Evolutionary conservation across 164 flowering plant genomes (phyloP), one percentile per base, ranked within the genome.

Genomic region (Pachysandra terminalis): DNA sequence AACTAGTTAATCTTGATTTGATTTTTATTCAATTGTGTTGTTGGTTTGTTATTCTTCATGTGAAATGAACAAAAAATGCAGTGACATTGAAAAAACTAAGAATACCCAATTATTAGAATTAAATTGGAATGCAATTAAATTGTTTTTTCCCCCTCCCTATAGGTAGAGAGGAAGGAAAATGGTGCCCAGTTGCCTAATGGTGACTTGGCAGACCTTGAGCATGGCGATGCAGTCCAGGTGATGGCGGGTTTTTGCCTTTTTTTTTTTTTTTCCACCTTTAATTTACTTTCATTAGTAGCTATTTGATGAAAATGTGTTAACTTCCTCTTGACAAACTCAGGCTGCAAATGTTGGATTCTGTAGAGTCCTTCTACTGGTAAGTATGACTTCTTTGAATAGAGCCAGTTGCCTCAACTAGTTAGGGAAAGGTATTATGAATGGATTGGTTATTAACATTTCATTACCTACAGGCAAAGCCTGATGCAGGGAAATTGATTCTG

Each of bases 291-390:
- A 56, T 28, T 63, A 37, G 48, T 64, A 26, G 26, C 10, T 59
- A 23, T 53, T 65, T 21, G 49, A 26, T 10, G 32, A 17, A 26
- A 41, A 32, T n/a, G 57, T 26, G 61, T 69, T 72, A 35, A 75
- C 59, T 60, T 58, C 66, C 4, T 61, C 48, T 32, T 32, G 37
- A 32, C 25, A 58, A 63, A 63, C 54, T 55, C 86, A 91, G 97
- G 89, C 96, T 26, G 92, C 90, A 63, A 86, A 90, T 85, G 96
- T 91, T 56, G 91, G 96, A 28, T 87, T 91, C 72, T 51, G 82
- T 58, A 84, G 98, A 74, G 90, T 95, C 10, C 63, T 91, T 65
- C 68, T 82, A 61, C 89, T 91, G 75, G 98, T 91, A 84, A 86
- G 90, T 78, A 9, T 37, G 37, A 27, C 22, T 16, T 51, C 22